Evolutionary conservation across 257 asterid genomes (phyloP), one percentile per base, ranked within the genome.

Genomic region (Capsicum chinense): DNA sequence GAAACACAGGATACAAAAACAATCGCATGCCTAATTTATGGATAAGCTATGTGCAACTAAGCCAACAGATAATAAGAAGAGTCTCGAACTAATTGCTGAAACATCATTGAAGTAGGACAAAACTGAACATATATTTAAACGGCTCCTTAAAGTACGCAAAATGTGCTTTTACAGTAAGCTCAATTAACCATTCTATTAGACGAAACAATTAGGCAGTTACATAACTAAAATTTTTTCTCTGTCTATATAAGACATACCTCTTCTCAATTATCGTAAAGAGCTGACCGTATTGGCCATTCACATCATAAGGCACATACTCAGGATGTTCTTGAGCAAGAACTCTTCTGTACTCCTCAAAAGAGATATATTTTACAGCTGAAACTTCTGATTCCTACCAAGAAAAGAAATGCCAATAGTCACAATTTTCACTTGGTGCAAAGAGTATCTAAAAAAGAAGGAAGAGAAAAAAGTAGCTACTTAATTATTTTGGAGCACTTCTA

Each of bases 361-460:
- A 88, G 86, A 93, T 85, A 89, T 95, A 97, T 88, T 97, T 97
- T 71, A 97, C 98, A 62, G 97, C 97, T 86, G 98, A 94, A 86
- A 97, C 99, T 88, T 97, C 99, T 83, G 98, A 95, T 88, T 97
- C 98, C 99, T 97, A 87, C 90, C 83, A 88, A 74, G 89, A 83
- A 84, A 69, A 12, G 83, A 70, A 76, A 26, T 56, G 57, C 64
- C 47, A 83, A 83, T 17, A 56, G 44, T 80, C 83, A 88, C 35
- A 57, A 70, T 80, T 84, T 63, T 83, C 85, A 83, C 70, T 79
- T 82, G n/a, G 57, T 52, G 39, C 79, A 74, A 80, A 85, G 83
- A 83, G 66, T 52, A 76, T 47, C 21, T 76, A 3, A 50, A 52
- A 26, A 15, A 21, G 11, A 63, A 50, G 17, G 60, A 19, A 62